phyloP scores from a whole-genome alignment of 2,329 filamentous ascomycete species.

The Epichloe hybrida region DNA sequence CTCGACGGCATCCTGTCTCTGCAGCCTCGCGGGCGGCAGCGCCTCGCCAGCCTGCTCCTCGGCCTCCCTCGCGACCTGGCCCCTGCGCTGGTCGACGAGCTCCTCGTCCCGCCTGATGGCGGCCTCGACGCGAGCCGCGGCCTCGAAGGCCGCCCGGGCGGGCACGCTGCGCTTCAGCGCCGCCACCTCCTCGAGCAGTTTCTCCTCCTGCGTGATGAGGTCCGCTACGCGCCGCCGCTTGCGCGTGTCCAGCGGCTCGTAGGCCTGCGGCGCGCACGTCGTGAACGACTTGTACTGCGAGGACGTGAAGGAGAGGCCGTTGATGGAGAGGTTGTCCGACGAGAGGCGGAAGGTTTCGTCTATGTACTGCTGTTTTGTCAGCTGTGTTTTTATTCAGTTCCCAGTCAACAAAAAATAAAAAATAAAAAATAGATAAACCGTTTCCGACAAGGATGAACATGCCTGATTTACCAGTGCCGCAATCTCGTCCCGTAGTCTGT shows the following conservation, averaged over 20 bases:
- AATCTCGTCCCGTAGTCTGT: conserved; percentile 44
- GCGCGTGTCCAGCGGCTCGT: conserved; percentile 47
- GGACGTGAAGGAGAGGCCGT: conserved; percentile 38
- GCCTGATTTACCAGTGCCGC: conserved; percentile 48
- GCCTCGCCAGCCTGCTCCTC: conserved; percentile 11
- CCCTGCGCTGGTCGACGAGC: conserved; percentile 20
- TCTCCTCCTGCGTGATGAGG: conserved; percentile 48
- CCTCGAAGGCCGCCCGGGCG: conserved; percentile 26
- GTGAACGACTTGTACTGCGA: conserved; percentile 24
- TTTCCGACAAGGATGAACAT: background rate
- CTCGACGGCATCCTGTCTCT: conserved; percentile 32
- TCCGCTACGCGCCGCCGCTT: conserved; percentile 46
- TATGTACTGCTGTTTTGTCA: conserved; percentile 37
- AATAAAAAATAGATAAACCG: too few relatives aligned
- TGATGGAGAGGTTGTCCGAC: conserved; percentile 47
- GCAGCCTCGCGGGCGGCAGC: conserved; percentile 23
- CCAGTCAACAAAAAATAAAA: too few relatives aligned
- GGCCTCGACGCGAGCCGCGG: conserved; percentile 26
- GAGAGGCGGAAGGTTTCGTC: conserved; percentile 44
- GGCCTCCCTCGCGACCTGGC: conserved; percentile 9
- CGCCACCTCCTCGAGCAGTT: conserved; percentile 50
- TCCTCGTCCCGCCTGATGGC: conserved; percentile 35
- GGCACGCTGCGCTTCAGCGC: conserved; percentile 42
- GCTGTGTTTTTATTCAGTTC: background rate
- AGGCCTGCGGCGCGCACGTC: conserved; percentile 20